These are phyloP conservation scores for Cryptosporidium sp. DNA, from an alignment of 169 alveolate genomes.

Conservation along the genomic window DNA sequence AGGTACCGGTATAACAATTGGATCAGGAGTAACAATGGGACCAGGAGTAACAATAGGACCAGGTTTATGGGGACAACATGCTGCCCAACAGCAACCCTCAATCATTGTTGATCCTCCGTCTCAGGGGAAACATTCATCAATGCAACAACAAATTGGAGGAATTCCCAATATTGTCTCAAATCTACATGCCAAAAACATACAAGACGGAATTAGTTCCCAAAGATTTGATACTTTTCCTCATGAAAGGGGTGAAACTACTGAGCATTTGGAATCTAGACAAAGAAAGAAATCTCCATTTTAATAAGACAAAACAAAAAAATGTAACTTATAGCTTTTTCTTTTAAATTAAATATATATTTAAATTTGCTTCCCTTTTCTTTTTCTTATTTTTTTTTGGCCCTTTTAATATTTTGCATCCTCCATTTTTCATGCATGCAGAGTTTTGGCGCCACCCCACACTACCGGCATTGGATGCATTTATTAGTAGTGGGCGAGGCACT, in stretches of 20 bases:
- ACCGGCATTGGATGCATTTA: constrained; percentile 8
- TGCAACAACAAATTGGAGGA: neutral
- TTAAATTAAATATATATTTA: neutral
- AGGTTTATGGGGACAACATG: neutral
- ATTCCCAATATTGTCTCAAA: neutral
- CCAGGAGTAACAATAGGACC: neutral
- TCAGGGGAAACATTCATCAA: neutral
- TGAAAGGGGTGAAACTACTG: neutral
- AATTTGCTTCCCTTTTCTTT: neutral
- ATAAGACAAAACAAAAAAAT: neutral
- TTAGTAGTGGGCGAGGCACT: constrained; percentile 1
- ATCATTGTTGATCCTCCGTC: constrained; percentile 3
- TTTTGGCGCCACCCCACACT: constrained; percentile 28
- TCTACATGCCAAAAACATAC: neutral
- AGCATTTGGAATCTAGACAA: neutral
- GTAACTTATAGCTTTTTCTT: constrained; percentile 11
- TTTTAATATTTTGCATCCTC: too few relatives aligned
- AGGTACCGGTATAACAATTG: neutral
- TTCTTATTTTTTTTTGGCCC: neutral
- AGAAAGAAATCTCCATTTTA: constrained; percentile 1
- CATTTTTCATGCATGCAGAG: neutral
- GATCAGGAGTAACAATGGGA: neutral
- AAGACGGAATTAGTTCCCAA: neutral
- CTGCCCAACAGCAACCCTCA: constrained; percentile 10
- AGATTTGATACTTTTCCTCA: neutral